These are phyloP conservation scores for Alternaria triticimaculans DNA, from an alignment of 2,329 filamentous ascomycete genomes.

Conservation along the genomic window DNA sequence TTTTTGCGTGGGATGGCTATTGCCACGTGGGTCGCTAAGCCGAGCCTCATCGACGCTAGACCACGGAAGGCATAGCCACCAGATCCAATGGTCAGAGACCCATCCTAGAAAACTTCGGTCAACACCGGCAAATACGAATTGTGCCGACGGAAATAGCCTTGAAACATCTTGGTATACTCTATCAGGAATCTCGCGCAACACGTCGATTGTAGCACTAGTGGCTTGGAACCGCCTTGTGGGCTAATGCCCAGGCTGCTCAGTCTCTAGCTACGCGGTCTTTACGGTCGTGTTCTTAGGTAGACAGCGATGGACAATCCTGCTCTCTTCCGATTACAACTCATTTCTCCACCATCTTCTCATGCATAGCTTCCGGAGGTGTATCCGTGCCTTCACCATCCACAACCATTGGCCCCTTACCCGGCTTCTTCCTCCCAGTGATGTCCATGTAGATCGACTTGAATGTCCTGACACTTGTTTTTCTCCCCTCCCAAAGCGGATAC, in stretches of 20 bases:
- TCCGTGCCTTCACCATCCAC: slow-evolving; percentile 26
- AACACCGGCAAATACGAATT: slow-evolving; percentile 1
- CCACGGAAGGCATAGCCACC: background rate
- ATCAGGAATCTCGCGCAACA: slow-evolving; percentile 15
- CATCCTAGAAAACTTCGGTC: background rate
- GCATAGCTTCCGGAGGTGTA: slow-evolving; percentile 24
- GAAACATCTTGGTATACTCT: slow-evolving; percentile 23
- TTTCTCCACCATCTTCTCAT: slow-evolving; percentile 30
- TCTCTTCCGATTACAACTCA: background rate
- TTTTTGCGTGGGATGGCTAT: slow-evolving; percentile 9
- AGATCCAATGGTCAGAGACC: background rate
- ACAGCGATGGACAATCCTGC: background rate
- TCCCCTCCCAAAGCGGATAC: slow-evolving; percentile 81
- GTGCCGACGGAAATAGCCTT: background rate
- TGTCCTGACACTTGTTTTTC: slow-evolving; percentile 69
- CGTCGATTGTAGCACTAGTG: slow-evolving; percentile 30
- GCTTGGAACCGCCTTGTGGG: slow-evolving; percentile 20
- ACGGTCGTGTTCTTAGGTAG: background rate
- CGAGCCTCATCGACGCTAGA: slow-evolving; percentile 13
- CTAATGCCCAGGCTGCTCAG: background rate
- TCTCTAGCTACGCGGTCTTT: background rate
- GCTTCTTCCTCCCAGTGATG: slow-evolving; percentile 51
- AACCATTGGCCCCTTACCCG: slow-evolving; percentile 11
- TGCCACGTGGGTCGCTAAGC: slow-evolving; percentile 20
- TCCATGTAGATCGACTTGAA: slow-evolving; percentile 68